Evolutionary conservation across 257 asterid species (phyloP), one percentile per base, ranked within the genome.

Genomic region (Ilex aquifolium): DNA sequence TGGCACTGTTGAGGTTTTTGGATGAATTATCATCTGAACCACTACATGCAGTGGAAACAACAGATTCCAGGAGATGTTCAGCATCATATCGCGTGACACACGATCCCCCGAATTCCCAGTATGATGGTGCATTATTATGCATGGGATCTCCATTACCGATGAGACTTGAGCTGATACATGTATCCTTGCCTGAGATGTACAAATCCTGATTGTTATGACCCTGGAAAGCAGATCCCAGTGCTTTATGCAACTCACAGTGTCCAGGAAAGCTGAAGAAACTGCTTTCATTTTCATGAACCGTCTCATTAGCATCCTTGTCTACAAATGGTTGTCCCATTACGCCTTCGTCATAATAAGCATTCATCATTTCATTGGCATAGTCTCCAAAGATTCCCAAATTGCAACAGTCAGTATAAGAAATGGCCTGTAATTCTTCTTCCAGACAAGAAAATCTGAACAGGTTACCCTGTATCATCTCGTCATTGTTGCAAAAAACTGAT

Each of bases 161-260:
- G 1, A 46, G 52, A 46, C 52, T 10, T 32, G 72, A 68, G 73
- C 50, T 70, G 59, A 57, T 32, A 67, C 62, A 69, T 44, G 65
- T 56, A 73, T 65, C 64, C 65, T 67, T 63, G 58, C 64, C 52
- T 29, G 72, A 71, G 81, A 72, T 56, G 56, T 21, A 61, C 32
- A 62, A 49, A 65, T 44, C 40, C 54, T 63, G 69, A 66, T 63
- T 46, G 16, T 50, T 13, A 21, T 65, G 58, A 66, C 72, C 76
- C 48, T 57, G 56, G 36, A 61, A 64, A 66, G 69, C 72, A 57
- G 75, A 57, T 32, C 82, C 88, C 36, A 80, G 68, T 69, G 81
- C 78, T 69, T 72, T 74, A 51, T 75, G 81, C 59, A 81, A 67
- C 70, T 88, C 95, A 66, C 54, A 67, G 32, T 79, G 83, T 21